A percentile compares a stretch with the other conserved stretches of the same genome.
phyloP scores from a whole-genome alignment of 1,284 basidiomycete genomes.

The Vanrija sp. region DNA sequence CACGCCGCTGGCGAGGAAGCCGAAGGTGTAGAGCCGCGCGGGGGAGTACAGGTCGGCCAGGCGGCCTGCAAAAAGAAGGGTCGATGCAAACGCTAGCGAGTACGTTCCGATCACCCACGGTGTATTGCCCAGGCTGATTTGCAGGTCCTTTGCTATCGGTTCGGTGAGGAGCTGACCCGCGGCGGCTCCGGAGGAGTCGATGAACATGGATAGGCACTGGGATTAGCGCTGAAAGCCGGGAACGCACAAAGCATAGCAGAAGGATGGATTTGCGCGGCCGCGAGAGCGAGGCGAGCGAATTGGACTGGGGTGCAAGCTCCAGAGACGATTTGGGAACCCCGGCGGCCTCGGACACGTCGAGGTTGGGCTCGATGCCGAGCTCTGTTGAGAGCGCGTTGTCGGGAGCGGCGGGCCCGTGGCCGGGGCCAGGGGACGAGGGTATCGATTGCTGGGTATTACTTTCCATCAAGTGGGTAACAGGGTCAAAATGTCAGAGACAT shows the following conservation, averaged over 20 bases:
- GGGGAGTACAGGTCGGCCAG: conserved; percentile 43
- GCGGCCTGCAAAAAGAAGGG: conserved; percentile 40
- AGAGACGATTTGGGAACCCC: too few relatives aligned
- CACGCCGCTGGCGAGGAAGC: conserved; percentile 39
- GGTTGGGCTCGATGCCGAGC: too few relatives aligned
- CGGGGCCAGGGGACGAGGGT: too few relatives aligned
- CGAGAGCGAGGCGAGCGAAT: conserved; percentile 24
- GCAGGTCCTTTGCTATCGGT: conserved; percentile 37
- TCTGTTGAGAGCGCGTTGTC: too few relatives aligned
- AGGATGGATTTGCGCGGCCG: conserved; percentile 30
- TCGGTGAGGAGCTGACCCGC: conserved; percentile 44
- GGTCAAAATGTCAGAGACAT: too few relatives aligned
- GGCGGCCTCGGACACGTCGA: too few relatives aligned
- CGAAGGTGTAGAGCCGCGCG: conserved; percentile 36
- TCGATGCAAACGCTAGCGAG: conserved; percentile 29
- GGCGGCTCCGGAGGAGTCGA: conserved; percentile 38
- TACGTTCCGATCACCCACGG: conserved; percentile 7
- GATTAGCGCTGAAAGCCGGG: not conserved
- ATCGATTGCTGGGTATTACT: too few relatives aligned
- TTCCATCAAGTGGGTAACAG: too few relatives aligned
- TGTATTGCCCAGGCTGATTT: conserved; percentile 21
- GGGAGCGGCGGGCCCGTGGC: too few relatives aligned
- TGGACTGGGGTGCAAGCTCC: not conserved
- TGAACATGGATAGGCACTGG: conserved; percentile 29
- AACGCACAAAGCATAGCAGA: conserved; percentile 32